Conservation (phyloP, 1,284 basidiomycete species). For the Ustilago nuda region DNA sequence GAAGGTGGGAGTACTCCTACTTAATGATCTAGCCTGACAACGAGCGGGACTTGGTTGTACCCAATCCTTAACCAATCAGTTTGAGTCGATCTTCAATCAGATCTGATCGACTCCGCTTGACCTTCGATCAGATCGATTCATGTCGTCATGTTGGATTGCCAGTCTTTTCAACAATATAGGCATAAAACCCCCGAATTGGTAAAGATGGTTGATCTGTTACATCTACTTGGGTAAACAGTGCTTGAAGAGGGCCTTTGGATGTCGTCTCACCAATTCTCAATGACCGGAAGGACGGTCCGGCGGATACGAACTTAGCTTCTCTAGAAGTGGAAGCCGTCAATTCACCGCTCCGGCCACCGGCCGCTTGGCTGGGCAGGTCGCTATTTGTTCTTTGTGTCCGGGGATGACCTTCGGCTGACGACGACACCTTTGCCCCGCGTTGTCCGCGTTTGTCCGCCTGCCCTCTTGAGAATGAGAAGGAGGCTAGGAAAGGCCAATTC, state of each 20-base stretch:
- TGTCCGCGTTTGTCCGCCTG: not conserved
- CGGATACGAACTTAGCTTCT: constrained; percentile 10
- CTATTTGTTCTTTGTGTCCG: not conserved
- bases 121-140: too few species aligned
- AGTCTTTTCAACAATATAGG: not conserved
- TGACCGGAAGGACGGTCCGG: constrained; percentile 41
- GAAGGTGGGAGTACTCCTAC: too few species aligned
- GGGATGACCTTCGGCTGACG: not conserved
- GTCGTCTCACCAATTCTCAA: not conserved
- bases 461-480: too few species aligned
- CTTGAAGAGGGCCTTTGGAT: not conserved
- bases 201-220: not conserved
- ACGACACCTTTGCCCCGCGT: constrained; percentile 2
- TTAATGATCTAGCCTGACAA: too few species aligned
- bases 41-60: too few species aligned
- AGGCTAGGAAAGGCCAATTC: not conserved
- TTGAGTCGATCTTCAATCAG: too few species aligned
- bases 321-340: constrained; percentile 24
- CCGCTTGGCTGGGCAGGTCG: not conserved
- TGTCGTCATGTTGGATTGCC: not conserved
- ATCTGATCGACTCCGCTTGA: too few species aligned
- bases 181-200: not conserved
- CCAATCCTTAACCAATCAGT: too few species aligned
- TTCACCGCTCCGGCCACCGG: constrained; percentile 31
- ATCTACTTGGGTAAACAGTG: not conserved